phyloP scores from a whole-genome alignment of 306 rosid species.

The Dryas octopetala region DNA sequence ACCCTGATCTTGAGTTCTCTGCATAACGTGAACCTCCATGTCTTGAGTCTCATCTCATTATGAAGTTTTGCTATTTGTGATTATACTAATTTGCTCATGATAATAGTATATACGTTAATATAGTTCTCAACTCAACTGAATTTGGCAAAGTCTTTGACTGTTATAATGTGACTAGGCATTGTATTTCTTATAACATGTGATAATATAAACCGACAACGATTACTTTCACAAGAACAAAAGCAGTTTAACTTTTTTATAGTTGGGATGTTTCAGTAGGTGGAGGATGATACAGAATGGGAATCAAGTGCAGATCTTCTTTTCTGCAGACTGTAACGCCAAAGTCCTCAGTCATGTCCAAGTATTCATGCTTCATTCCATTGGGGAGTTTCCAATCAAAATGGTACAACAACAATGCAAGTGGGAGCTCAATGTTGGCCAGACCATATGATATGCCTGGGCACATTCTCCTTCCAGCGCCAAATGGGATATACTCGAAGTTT shows the following conservation, averaged over 20 bases:
- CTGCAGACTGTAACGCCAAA: not conserved
- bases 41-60: not conserved
- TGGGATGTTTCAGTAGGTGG: not conserved
- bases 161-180: too few relatives aligned
- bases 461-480: too few relatives aligned
- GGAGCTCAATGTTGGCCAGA: not conserved
- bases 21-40: not conserved
- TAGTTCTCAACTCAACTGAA: too few relatives aligned
- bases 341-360: not conserved
- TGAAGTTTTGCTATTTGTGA: constrained; percentile 4
- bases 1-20: not conserved
- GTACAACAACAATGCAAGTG: not conserved
- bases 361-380: not conserved
- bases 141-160: too few relatives aligned
- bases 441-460: not conserved
- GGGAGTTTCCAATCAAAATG: constrained; percentile 11
- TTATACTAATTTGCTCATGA: too few relatives aligned
- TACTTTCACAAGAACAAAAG: too few relatives aligned
- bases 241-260: too few relatives aligned
- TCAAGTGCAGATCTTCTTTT: not conserved
- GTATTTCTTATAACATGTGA: too few relatives aligned
- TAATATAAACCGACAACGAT: too few relatives aligned
- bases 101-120: too few relatives aligned
- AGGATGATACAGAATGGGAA: not conserved
- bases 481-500: too few relatives aligned